Base-by-base conservation (phyloP, 1,284 basidiomycete genomes). In the Heterobasidion occidentale region DNA sequence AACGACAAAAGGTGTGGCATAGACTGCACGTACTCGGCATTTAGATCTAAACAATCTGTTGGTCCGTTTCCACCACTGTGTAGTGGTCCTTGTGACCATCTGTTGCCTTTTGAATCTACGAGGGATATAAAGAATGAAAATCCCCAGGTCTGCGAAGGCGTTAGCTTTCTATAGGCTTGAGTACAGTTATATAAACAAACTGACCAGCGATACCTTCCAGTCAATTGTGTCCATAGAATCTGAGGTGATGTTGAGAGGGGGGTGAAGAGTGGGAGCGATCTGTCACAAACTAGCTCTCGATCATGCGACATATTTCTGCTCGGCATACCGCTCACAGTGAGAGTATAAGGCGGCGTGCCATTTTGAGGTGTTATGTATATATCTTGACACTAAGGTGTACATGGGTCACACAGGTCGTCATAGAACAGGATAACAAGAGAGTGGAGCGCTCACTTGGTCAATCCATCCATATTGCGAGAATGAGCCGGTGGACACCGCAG, bases 391-490 rank as follows among this genome's bases (percentile, higher is more conserved):
- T 82, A 17, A 35, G 12, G 38, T 4, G 36, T 12, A 34, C 45
- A 15, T 33, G 36, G 35, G 54, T 20, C 20, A 20, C 17, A 54
- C 42, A 19, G 17, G 45, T 36, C 52, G 27, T 46, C 50, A 36
- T 44, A 35, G n/a, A 38, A 45, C 33, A 20, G 19, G 8, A 27
- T 34, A 42, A 42, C 44, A 8, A 33, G 48, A 61, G 12, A 49
- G 27, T 27, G 2, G 15, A n/a, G 1, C 14, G 52, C 68, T 52
- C 54, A 77, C 80, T 68, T 81, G 77, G 49, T 78, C 71, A 44
- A 79, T 63, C 81, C 81, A 84, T n/a, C 79, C 81, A 65, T 74
- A 83, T 61, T 77, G 74, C 1, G 79, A 80, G 60, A 81, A 68
- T 7, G 77, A 68, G 1, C 81, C 82, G 56, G 69, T 73, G 14